These are phyloP conservation scores for Talaromyces sp. DNA, from an alignment of 2,329 filamentous ascomycete species.

Conservation along the genomic window DNA sequence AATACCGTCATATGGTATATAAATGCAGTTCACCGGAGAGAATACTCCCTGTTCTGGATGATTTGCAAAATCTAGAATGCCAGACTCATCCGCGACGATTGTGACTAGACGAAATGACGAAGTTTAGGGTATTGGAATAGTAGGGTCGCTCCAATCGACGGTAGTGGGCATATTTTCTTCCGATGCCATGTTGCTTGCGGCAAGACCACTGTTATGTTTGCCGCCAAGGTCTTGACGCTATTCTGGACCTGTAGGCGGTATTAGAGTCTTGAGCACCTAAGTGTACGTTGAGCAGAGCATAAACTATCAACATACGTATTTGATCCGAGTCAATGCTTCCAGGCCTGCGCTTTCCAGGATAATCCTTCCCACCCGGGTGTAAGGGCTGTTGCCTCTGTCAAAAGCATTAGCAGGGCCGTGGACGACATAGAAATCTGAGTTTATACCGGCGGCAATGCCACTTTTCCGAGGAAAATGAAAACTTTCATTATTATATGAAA, in stretches of 20 bases:
- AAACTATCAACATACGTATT: not conserved
- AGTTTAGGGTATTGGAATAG: not conserved
- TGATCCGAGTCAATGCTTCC: not conserved
- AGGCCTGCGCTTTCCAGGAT: slow-evolving; percentile 32
- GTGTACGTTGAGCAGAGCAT: not conserved
- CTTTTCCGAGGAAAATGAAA: slow-evolving; percentile 26
- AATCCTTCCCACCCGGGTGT: slow-evolving; percentile 47
- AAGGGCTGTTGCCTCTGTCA: slow-evolving; percentile 41
- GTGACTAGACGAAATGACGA: not conserved
- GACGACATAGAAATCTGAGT: slow-evolving; percentile 27
- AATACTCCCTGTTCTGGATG: not conserved
- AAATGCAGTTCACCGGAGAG: slow-evolving; percentile 9
- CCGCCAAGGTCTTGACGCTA: slow-evolving; percentile 4
- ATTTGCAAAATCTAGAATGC: not conserved
- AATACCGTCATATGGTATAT: not conserved
- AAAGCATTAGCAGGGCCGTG: slow-evolving; percentile 36
- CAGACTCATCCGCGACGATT: not conserved
- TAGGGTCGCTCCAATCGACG: not conserved
- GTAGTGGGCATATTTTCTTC: not conserved
- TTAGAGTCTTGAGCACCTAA: not conserved
- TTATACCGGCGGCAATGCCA: slow-evolving; percentile 39
- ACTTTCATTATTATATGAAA: slow-evolving; percentile 21
- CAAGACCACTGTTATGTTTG: not conserved
- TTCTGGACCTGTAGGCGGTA: slow-evolving; percentile 2
- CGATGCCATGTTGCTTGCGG: not conserved